These are phyloP conservation scores for Claviceps paspali DNA, from an alignment of 2,329 filamentous ascomycete species.

Conservation along the genomic window DNA sequence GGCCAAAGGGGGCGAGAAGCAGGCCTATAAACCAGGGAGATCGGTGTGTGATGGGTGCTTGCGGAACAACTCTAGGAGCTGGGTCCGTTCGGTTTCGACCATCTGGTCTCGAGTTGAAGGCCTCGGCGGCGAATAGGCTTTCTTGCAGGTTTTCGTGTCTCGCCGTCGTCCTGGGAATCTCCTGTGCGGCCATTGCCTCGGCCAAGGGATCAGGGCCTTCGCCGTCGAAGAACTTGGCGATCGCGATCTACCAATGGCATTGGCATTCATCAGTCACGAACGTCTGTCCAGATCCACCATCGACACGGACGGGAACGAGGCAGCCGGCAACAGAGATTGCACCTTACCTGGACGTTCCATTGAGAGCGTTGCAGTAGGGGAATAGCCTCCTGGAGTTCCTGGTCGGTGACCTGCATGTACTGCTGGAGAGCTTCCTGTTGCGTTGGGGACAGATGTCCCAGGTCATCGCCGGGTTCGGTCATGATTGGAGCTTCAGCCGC, in stretches of 20 bases:
- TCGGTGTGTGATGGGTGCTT: conserved; percentile 50
- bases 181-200: conserved; percentile 53
- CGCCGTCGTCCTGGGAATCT: conserved; percentile 44
- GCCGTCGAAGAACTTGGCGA: conserved; percentile 95
- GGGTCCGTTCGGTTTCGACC: conserved; percentile 33
- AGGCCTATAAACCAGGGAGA: conserved; percentile 64
- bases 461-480: conserved; percentile 29
- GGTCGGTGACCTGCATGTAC: conserved; percentile 75
- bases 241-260: conserved; percentile 54
- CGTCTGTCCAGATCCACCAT: not conserved
- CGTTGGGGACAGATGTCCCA: conserved; percentile 54
- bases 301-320: too few species aligned
- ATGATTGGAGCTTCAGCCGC: conserved; percentile 9
- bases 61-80: conserved; percentile 77
- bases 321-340: too few species aligned
- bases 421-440: conserved; percentile 80
- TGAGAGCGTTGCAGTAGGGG: conserved; percentile 70
- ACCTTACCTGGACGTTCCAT: conserved; percentile 79
- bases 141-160: conserved; percentile 63
- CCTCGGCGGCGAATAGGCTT: conserved; percentile 27
- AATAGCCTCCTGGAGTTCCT: conserved; percentile 61
- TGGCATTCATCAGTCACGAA: too few species aligned
- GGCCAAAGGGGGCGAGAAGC: conserved; percentile 65
- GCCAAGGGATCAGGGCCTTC: conserved; percentile 71
- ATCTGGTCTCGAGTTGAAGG: conserved; percentile 10